Evolutionary conservation across 257 asterid species (phyloP), one percentile per base, ranked within the genome.

Genomic region (Euphrasia confusa): DNA sequence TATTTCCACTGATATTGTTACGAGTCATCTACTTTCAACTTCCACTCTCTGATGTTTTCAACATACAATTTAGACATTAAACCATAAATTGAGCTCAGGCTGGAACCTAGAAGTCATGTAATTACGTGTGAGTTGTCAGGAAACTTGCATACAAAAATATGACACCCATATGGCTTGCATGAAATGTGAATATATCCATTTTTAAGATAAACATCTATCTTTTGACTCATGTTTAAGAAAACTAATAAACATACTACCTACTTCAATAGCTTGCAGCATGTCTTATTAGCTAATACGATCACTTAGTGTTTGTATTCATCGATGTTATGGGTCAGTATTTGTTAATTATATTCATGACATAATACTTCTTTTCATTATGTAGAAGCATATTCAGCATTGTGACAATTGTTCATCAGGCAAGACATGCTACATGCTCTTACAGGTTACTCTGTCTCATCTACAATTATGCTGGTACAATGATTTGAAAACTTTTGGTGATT

Each of bases 381-480:
- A 92, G 99, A 92, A 83, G 86, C 97, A 87, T 77, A 67, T 73
- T 70, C 91, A 80, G 65, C 87, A 79, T 1, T 92, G 99, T 65
- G 81, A 72, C 74, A 67, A 64, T 58, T 92, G 99, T 78, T 81
- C 94, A 69, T 73, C 81, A 17, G 96, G 96, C 72, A 87, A 78
- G 76, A 78, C 91, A 67, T 92, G 99, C 81, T 92, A 86, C 81
- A 75, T 77, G 72, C 75, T 85, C 65, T 81, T 92, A 74, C 99
- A 92, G 96, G 99, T 92, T 40, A 70, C 66, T 17, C 33, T 69
- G 57, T 74, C 66, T 68, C 54, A 33, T 54, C 70, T 62, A 66
- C 63, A 60, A 57, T 66, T 60, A 10, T 61, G 26, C 66, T 54
- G 37, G 33, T 49, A 54, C 37, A 56, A 27, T 49, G 60, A 12